These are phyloP conservation scores for Ogataea polymorpha DNA, from an alignment of 805 yeast species.

Conservation along the genomic window DNA sequence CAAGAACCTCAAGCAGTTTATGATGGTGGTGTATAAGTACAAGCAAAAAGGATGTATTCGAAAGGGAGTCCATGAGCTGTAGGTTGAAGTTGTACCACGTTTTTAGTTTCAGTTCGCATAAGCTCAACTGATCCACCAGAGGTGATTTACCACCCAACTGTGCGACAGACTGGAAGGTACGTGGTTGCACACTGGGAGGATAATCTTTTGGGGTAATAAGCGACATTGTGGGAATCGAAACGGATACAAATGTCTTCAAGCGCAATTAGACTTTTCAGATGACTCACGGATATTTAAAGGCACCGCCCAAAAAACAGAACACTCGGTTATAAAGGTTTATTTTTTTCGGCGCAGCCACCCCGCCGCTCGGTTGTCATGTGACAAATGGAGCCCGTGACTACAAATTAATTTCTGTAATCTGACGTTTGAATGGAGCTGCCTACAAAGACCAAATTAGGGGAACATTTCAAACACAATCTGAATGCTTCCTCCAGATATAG, in stretches of 20 bases:
- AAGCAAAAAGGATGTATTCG: conserved; percentile 11
- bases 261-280: neutral
- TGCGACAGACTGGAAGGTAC: too few relatives aligned
- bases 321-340: neutral
- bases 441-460: neutral
- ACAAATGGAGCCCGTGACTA: neutral
- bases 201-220: neutral
- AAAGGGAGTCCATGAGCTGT: conserved; percentile 16
- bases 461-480: neutral
- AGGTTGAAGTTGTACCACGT: conserved; percentile 17
- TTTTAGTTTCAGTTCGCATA: conserved; percentile 15
- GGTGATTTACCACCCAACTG: neutral
- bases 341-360: neutral
- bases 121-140: conserved; percentile 6
- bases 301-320: conserved; percentile 10
- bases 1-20: conserved; percentile 6
- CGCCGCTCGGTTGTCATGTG: neutral
- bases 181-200: neutral
- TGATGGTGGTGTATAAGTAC: conserved; percentile 13
- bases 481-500: neutral
- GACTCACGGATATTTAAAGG: conserved; percentile 3
- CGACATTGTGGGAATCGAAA: neutral
- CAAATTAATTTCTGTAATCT: conserved; percentile 1
- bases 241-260: neutral
- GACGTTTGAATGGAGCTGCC: neutral